A percentile compares a stretch with the other conserved stretches of the same genome.
Conservation (phyloP, 1,284 basidiomycete genomes). For the Ustilago cynodontis region DNA sequence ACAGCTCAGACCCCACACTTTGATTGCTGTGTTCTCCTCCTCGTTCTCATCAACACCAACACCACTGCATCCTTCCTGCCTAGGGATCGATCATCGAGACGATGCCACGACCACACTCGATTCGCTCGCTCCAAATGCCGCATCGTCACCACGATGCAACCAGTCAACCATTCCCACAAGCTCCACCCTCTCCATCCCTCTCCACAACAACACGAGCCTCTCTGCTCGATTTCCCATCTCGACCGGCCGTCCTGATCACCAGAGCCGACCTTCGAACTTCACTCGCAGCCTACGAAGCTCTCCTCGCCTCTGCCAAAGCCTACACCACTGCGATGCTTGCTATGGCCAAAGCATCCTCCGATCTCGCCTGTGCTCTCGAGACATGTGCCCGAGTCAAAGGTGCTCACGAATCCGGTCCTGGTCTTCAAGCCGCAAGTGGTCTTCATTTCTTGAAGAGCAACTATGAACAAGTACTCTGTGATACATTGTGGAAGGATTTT, state of each 20-base stretch:
- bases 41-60: neutral
- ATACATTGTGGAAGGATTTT: constrained; percentile 87
- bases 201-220: constrained; percentile 72
- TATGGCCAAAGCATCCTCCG: constrained; percentile 86
- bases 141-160: constrained; percentile 21
- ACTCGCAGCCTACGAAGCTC: constrained; percentile 83
- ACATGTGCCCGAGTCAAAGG: constrained; percentile 67
- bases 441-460: constrained; percentile 92
- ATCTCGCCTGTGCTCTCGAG: constrained; percentile 79
- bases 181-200: constrained; percentile 51
- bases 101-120: constrained; percentile 44
- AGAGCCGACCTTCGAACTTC: constrained; percentile 82
- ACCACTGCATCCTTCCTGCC: neutral
- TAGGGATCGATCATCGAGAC: neutral
- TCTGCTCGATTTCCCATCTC: constrained; percentile 77
- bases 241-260: constrained; percentile 82
- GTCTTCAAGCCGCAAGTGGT: constrained; percentile 72
- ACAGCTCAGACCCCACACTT: no score
- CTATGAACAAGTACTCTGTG: constrained; percentile 90
- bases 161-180: constrained; percentile 20
- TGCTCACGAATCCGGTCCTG: constrained; percentile 58
- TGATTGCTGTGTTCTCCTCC: neutral
- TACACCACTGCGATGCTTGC: constrained; percentile 86
- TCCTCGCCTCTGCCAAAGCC: constrained; percentile 81
- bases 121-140: constrained; percentile 41